Base-by-base conservation (phyloP, 768 basidiomycete genomes). In the Xerocomellus amylosporus region DNA sequence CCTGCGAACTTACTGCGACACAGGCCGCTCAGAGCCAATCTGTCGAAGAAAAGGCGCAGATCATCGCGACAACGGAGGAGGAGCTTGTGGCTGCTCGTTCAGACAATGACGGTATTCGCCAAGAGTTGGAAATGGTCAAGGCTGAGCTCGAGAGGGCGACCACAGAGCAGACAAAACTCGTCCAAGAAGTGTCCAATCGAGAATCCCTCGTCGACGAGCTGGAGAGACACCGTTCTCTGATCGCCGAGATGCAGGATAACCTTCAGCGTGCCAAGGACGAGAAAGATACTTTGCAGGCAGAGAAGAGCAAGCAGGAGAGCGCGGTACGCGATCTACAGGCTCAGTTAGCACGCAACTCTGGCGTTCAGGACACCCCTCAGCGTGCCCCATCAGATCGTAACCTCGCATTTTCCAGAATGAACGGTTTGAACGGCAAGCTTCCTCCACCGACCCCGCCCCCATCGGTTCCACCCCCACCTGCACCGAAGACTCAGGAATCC, bases 381-480 rank as follows among this genome's bases (percentile, higher is more conserved):
- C 81, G 84, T 49, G 75, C 77, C 51, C 53, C 71, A 45, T 72
- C 80, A 19, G 83, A 85, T 34, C 81, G 84, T 14, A 78, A 74
- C 46, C 57, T 79, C 31, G 70, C 81, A 12, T 87, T 81, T 64
- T 77, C 77, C 34, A 81, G 88, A 52, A 72, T 79, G 50, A 80
- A 79, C 54, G 82, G 81, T 40, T 70, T 90, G 46, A 82, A 88
- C 39, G 74, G 83, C 28, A 94, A 93, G 71, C 80, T 89, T 15
- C 93, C 93, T 30, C 93, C 93, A 17, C 88, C 90, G 0, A 89
- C 88, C 0, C 71, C 70, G 0, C 93, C 93, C 9, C 91, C 94
- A 12, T 94, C 93, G 0, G 80, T 88, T 31, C 82, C 91, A 12
- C 94, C 94, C 1, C 90, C 90, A 20, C 90, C 90, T 17, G 83